Evolutionary conservation across 345 rosid genomes (phyloP).

Genomic region (Kandelia obovata): DNA sequence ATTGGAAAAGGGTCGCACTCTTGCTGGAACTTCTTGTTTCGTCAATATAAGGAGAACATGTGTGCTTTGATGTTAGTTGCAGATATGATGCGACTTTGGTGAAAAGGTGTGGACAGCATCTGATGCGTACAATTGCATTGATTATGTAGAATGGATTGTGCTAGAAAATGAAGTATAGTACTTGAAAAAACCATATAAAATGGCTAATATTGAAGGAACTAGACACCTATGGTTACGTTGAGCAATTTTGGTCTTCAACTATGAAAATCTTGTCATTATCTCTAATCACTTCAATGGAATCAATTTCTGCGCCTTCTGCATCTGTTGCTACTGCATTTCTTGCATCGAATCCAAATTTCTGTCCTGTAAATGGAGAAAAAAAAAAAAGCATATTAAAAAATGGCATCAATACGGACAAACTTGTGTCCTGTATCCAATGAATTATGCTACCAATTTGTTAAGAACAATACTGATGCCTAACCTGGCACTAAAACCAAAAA

Average conservation of each 20-base stretch:
- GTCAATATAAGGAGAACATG: too few species aligned
- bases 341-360: slow-evolving; percentile 65
- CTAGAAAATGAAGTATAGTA: too few species aligned
- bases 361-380: slow-evolving; percentile 36
- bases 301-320: slow-evolving; percentile 79
- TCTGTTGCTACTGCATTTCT: slow-evolving; percentile 47
- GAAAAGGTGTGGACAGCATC: too few species aligned
- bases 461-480: too few species aligned
- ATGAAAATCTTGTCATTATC: slow-evolving; percentile 79
- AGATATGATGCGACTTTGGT: too few species aligned
- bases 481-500: background rate
- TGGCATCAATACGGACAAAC: background rate
- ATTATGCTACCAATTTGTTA: background rate
- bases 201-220: background rate
- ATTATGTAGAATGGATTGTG: too few species aligned
- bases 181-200: too few species aligned
- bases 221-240: slow-evolving; percentile 1
- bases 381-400: too few species aligned
- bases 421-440: background rate
- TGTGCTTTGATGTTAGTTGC: too few species aligned
- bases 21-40: too few species aligned
- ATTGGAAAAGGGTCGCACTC: background rate
- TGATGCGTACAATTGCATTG: too few species aligned
- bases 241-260: slow-evolving; percentile 35
- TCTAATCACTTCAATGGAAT: slow-evolving; percentile 75